A percentile compares a stretch with the other conserved stretches of the same genome.
These are phyloP conservation scores for Kurtzmaniella fragi DNA, from an alignment of 805 yeast species.

Conservation along the genomic window DNA sequence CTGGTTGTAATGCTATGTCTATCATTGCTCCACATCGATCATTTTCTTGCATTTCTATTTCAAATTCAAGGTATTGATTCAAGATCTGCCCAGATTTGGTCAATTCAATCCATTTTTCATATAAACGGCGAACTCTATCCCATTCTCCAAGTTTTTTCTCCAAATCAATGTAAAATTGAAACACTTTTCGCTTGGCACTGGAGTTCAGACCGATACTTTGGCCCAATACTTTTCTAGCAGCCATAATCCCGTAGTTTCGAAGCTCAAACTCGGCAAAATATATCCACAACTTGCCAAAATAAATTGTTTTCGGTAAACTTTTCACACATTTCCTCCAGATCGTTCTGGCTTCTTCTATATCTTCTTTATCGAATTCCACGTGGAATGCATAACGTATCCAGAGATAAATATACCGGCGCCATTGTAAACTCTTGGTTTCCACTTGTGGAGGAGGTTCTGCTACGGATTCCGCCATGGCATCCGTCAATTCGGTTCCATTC, in stretches of 20 bases:
- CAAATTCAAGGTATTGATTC: constrained; percentile 65
- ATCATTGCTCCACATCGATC: constrained; percentile 64
- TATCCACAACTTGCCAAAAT: constrained; percentile 74
- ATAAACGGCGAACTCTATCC: constrained; percentile 72
- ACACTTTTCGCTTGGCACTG: constrained; percentile 51
- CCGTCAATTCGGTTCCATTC: constrained; percentile 19
- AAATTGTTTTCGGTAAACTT: constrained; percentile 51
- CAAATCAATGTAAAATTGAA: constrained; percentile 58
- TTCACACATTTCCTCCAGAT: constrained; percentile 48
- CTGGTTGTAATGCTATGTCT: constrained; percentile 42
- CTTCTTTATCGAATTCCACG: constrained; percentile 47
- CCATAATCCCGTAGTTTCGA: constrained; percentile 39
- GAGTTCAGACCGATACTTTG: constrained; percentile 54
- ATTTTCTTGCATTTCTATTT: constrained; percentile 59
- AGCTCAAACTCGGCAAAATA: constrained; percentile 67
- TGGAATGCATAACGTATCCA: constrained; percentile 65
- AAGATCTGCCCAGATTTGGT: constrained; percentile 36
- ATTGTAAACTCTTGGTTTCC: constrained; percentile 39
- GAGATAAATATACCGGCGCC: constrained; percentile 68
- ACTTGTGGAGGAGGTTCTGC: constrained; percentile 34
- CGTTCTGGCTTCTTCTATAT: constrained; percentile 42
- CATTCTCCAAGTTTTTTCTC: constrained; percentile 71
- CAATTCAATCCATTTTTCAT: constrained; percentile 57
- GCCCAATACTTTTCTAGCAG: constrained; percentile 69
- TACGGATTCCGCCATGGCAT: constrained; percentile 32